phyloP scores from a whole-genome alignment of 1,284 basidiomycete species.

The Tylopilus sp. region DNA sequence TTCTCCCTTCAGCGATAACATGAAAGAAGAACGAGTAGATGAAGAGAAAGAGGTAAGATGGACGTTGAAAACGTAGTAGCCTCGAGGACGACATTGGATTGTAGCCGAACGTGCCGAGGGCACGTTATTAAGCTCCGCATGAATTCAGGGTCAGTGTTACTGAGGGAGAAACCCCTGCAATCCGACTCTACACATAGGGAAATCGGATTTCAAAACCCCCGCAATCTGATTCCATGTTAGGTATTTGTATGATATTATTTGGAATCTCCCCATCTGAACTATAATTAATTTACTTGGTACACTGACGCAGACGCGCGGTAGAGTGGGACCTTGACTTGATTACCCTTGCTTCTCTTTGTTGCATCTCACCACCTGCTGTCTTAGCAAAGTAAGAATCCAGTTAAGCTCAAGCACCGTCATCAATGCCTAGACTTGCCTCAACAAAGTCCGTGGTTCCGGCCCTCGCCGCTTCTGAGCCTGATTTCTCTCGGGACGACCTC shows the following conservation, averaged over 20 bases:
- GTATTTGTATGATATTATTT: too few relatives aligned
- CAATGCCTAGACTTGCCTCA: constrained; percentile 30
- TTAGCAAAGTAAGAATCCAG: constrained; percentile 14
- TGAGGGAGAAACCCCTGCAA: too few relatives aligned
- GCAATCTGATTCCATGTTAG: too few relatives aligned
- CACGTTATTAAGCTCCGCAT: constrained; percentile 16
- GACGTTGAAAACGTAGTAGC: constrained; percentile 24
- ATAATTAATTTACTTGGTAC: constrained; percentile 1
- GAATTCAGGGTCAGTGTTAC: too few relatives aligned
- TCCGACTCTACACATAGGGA: too few relatives aligned
- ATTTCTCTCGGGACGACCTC: constrained; percentile 13
- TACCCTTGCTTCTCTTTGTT: constrained; percentile 1
- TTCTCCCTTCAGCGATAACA: constrained; percentile 56
- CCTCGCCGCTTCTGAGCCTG: constrained; percentile 23
- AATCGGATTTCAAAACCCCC: too few relatives aligned
- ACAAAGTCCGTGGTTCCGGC: constrained; percentile 22
- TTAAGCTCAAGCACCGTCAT: background rate
- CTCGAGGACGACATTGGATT: constrained; percentile 16
- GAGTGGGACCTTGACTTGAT: constrained; percentile 15
- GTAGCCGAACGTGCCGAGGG: constrained; percentile 17
- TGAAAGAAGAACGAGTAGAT: constrained; percentile 20
- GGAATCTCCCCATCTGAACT: too few relatives aligned
- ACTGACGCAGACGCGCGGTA: constrained; percentile 9
- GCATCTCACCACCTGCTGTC: background rate
- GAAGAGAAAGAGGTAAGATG: constrained; percentile 18